Conservation (phyloP, 2,329 filamentous ascomycete species). For the Fusarium sp. region DNA sequence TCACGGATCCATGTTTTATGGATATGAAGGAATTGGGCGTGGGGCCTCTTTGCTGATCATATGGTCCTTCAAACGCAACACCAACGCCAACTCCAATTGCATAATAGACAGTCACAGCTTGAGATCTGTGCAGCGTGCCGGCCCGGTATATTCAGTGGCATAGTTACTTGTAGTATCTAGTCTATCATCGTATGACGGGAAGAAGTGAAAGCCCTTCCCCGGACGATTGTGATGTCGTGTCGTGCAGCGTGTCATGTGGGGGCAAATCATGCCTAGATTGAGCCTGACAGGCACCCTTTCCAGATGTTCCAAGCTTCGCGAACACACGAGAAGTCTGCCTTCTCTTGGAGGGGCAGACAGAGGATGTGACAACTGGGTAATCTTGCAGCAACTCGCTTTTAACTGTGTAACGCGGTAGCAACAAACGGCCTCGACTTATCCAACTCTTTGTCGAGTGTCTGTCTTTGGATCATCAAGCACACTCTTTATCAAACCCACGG, state of each 20-base stretch:
- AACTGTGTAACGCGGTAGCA: background rate
- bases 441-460: background rate
- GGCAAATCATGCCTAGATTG: constrained; percentile 22
- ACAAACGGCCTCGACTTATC: background rate
- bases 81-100: background rate
- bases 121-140: constrained; percentile 9
- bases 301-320: constrained; percentile 16
- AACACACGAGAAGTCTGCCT: constrained; percentile 4
- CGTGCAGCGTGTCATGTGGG: constrained; percentile 38
- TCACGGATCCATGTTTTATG: background rate
- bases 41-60: constrained; percentile 9
- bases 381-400: background rate
- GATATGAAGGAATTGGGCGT: constrained; percentile 7
- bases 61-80: background rate
- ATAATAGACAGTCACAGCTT: background rate
- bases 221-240: constrained; percentile 23
- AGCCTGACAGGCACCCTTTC: constrained; percentile 26
- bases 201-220: constrained; percentile 29
- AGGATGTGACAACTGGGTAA: constrained; percentile 5
- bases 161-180: background rate
- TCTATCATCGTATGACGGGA: constrained; percentile 41
- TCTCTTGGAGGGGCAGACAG: background rate
- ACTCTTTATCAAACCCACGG: background rate
- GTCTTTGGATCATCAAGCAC: background rate
- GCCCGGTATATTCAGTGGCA: constrained; percentile 13